Evolutionary conservation across 2,329 filamentous ascomycete species (phyloP).

Genomic region (Paecilomyces sp.): DNA sequence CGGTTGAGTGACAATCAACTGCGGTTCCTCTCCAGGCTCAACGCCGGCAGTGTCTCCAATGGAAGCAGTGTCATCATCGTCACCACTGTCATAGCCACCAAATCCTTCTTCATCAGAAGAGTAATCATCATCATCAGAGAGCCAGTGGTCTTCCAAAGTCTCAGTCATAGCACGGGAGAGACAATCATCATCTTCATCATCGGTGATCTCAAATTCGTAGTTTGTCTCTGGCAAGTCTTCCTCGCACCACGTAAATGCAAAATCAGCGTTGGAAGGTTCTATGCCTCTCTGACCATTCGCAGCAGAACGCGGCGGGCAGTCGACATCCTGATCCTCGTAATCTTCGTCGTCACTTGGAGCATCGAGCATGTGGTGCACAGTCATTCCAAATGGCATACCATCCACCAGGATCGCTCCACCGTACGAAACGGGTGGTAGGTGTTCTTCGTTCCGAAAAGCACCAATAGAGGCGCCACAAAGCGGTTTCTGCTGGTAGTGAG

Average conservation of each 20-base stretch:
- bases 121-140: conserved; percentile 35
- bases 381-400: conserved; percentile 82
- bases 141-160: conserved; percentile 35
- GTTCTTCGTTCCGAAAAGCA: conserved; percentile 75
- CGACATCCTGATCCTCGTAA: conserved; percentile 27
- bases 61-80: conserved; percentile 50
- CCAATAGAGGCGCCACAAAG: conserved; percentile 87
- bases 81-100: conserved; percentile 42
- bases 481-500: conserved; percentile 70
- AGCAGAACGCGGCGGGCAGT: conserved; percentile 37
- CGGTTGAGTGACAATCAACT: conserved; percentile 81
- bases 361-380: conserved; percentile 93
- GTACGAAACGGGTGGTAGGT: conserved; percentile 84
- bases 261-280: conserved; percentile 19
- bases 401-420: conserved; percentile 83
- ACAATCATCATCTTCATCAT: conserved; percentile 44
- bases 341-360: conserved; percentile 49
- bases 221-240: conserved; percentile 30
- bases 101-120: conserved; percentile 47
- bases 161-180: conserved; percentile 29
- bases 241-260: conserved; percentile 31
- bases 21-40: conserved; percentile 65
- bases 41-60: conserved; percentile 73
- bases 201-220: conserved; percentile 46
- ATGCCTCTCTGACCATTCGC: conserved; percentile 28